Evolutionary conservation across 768 basidiomycete species (phyloP).

Genomic region (Mrakia hoshinonis): DNA sequence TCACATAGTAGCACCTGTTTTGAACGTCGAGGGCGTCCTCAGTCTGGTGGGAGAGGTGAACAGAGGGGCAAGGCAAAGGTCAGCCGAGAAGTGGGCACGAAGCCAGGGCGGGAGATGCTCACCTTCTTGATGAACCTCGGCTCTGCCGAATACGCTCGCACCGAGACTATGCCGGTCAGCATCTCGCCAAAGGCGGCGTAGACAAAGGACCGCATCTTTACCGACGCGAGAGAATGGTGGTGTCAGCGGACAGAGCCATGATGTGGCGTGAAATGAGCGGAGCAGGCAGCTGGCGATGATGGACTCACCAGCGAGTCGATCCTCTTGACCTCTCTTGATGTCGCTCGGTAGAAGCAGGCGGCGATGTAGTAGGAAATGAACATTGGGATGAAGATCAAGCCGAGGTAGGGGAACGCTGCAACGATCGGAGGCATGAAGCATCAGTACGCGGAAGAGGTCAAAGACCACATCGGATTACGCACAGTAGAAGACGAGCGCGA

Average conservation of each 20-base stretch:
- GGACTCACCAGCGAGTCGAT: conserved; percentile 64
- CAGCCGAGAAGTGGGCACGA: no score
- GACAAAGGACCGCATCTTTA: conserved; percentile 64
- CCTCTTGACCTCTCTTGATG: conserved; percentile 71
- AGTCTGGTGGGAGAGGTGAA: no score
- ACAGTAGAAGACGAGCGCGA: conserved; percentile 43
- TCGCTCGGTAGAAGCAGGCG: conserved; percentile 64
- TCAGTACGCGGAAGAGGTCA: conserved; percentile 44
- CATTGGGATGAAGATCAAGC: conserved; percentile 56
- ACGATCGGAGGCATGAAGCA: not conserved
- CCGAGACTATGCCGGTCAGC: conserved; percentile 61
- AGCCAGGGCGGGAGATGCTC: conserved; percentile 38
- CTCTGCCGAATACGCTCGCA: conserved; percentile 69
- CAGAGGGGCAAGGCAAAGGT: no score
- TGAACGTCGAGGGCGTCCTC: no score
- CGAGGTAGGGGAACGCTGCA: conserved; percentile 65
- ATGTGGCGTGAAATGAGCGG: no score
- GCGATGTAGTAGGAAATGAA: conserved; percentile 9
- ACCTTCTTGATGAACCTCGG: conserved; percentile 75
- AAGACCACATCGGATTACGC: conserved; percentile 45
- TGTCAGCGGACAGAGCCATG: not conserved
- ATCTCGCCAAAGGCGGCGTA: conserved; percentile 82
- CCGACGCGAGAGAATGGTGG: not conserved
- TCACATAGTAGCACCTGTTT: no score
- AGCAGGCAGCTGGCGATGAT: conserved; percentile 63